phyloP scores from a whole-genome alignment of 129 eudicot species.

The Oenanthe sinensis region DNA sequence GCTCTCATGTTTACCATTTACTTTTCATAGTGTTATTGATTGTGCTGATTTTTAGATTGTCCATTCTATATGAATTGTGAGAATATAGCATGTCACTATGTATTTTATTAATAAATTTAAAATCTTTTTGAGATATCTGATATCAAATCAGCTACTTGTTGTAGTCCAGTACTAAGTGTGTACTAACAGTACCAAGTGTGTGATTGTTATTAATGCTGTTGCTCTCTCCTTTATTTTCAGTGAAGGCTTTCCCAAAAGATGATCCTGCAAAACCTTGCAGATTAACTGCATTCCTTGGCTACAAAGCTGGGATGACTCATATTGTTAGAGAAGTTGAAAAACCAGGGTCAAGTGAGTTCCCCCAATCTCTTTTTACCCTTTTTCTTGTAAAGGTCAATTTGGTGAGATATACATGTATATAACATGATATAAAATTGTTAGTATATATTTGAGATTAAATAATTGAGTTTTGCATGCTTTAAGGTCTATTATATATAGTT shows the following conservation, averaged over 20 bases:
- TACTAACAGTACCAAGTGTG: background rate
- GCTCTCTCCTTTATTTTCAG: slow-evolving; percentile 20
- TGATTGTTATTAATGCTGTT: background rate
- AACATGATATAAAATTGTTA: too few relatives aligned
- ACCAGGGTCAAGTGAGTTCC: slow-evolving; percentile 61
- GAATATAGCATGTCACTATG: background rate
- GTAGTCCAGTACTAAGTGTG: background rate
- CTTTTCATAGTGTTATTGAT: background rate
- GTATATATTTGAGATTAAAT: background rate
- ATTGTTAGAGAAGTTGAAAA: slow-evolving; percentile 62
- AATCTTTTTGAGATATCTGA: background rate
- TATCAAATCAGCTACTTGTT: background rate
- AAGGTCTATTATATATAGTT: too few relatives aligned
- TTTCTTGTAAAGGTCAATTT: background rate
- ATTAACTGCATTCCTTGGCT: slow-evolving; percentile 55
- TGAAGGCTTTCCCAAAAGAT: slow-evolving; percentile 67
- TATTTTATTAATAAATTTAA: too few relatives aligned
- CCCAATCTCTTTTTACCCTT: background rate
- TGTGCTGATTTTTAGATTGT: background rate
- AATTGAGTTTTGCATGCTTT: background rate
- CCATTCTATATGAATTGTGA: background rate
- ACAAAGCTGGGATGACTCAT: slow-evolving; percentile 74
- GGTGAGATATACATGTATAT: background rate
- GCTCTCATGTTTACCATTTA: background rate
- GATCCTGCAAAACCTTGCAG: slow-evolving; percentile 49